Evolutionary conservation across 2,329 filamentous ascomycete genomes (phyloP), one percentile per base, ranked within the genome.

Genomic region (Chaetomiaceae sp.): DNA sequence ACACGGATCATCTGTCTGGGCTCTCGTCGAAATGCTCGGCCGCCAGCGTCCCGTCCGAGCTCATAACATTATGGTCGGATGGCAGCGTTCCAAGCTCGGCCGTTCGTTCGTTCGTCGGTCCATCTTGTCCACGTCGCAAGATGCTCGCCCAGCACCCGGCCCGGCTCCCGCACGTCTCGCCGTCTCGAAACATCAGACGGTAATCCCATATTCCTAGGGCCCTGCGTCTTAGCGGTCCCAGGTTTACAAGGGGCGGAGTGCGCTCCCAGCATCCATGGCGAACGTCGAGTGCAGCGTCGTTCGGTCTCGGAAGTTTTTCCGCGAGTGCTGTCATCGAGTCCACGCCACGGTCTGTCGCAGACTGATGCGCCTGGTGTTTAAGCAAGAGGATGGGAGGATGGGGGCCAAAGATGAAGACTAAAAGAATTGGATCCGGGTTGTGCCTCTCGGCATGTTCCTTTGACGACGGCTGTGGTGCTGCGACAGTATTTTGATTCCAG

Each of bases 71-170:
- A 27, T 10, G 10, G 25, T 50, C 51, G 42, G 51, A 56, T 38
- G 44, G 34, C 23, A 47, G 30, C 30, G 16, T 42, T 39, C 23
- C 35, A 40, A 27, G 25, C 25, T 4, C 31, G 14, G 25, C 12
- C 33, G 10, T 44, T 44, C 39, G 50, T 48, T n/a, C n/a, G 44
- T 44, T 31, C 33, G 20, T 19, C 50, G 25, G 21, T 31, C 38
- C 37, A 34, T 42, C 41, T n/a, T 21, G 46, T 42, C 48, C 46
- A 53, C 50, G 53, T 55, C 53, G 51, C 55, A 49, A 31, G 35
- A 43, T 27, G 12, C 27, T 51, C 48, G 39, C 38, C 42, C 38
- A 45, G 30, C 40, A 33, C 19, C 44, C 39, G 39, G 33, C n/a
- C 38, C 48, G 44, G 21, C 38, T 50, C 39, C 46, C 49, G 44